Evolutionary conservation across 106 monocot genomes (phyloP).

Genomic region (Alisma plantagoaquatica): DNA sequence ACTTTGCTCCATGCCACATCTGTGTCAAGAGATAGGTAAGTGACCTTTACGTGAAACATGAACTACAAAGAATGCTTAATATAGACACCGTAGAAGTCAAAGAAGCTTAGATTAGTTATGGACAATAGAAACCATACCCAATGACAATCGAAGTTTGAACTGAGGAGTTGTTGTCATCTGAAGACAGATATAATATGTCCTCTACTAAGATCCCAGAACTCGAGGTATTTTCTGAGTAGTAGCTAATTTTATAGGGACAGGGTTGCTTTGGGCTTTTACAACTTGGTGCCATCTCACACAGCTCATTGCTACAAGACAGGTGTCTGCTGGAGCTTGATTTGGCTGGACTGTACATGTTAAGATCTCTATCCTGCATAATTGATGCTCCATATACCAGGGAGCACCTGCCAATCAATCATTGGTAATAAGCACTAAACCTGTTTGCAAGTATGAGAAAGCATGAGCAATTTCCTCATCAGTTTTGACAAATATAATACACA

Average conservation of each 20-base stretch:
- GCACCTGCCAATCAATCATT: conserved; percentile 96
- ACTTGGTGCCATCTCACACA: conserved; percentile 44
- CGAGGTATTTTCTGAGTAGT: conserved; percentile 88
- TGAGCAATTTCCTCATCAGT: too few species aligned
- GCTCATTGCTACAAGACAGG: conserved; percentile 72
- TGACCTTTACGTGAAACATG: too few species aligned
- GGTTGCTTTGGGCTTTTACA: conserved; percentile 66
- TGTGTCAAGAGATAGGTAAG: conserved; percentile 17
- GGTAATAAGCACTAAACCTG: conserved; percentile 71
- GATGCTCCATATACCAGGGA: conserved; percentile 83
- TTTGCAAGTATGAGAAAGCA: conserved; percentile 29
- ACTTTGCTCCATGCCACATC: conserved; percentile 87
- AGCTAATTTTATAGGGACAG: conserved; percentile 66
- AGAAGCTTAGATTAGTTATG: too few species aligned
- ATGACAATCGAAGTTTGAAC: conserved; percentile 62
- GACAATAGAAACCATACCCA: conserved; percentile 39
- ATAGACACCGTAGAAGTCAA: too few species aligned
- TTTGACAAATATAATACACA: too few species aligned
- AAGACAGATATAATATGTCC: conserved; percentile 57
- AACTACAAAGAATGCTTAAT: too few species aligned
- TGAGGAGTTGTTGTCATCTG: conserved; percentile 20
- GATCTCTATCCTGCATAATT: conserved; percentile 96
- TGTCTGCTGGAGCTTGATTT: conserved; percentile 78
- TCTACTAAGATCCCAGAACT: conserved; percentile 74
- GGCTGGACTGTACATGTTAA: conserved; percentile 70